phyloP scores from a whole-genome alignment of 2,329 filamentous ascomycete genomes.

The Exserohilum rostratum region DNA sequence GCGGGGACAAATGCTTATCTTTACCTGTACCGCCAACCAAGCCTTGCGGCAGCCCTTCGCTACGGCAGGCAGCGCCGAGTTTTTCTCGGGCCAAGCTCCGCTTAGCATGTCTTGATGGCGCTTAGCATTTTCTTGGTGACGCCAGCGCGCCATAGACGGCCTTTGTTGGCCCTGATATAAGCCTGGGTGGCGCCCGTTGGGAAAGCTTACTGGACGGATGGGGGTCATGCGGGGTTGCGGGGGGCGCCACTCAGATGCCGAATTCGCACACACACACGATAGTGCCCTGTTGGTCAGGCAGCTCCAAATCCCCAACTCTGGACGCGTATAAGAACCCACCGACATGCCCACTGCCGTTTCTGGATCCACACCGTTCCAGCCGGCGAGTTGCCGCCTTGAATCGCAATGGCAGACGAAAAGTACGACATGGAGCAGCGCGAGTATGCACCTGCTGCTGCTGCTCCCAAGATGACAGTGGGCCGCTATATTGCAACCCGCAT shows the following conservation, averaged over 20 bases:
- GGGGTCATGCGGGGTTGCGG: conserved; percentile 15
- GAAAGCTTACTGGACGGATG: conserved; percentile 4
- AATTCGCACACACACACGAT: not conserved
- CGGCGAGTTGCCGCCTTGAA: not conserved
- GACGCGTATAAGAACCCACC: not conserved
- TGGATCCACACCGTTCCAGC: too few relatives aligned
- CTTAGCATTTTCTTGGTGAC: conserved; percentile 5
- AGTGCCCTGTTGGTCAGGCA: not conserved
- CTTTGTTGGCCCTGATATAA: not conserved
- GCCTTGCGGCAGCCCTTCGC: conserved; percentile 19
- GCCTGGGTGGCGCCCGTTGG: not conserved
- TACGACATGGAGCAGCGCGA: conserved; percentile 22
- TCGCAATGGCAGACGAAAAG: conserved; percentile 32
- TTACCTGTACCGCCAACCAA: not conserved
- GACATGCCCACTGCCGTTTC: too few relatives aligned
- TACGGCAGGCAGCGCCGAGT: conserved; percentile 9
- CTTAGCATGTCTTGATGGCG: conserved; percentile 22
- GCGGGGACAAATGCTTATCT: not conserved
- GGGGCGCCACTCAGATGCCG: conserved; percentile 18
- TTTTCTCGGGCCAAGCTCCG: conserved; percentile 19
- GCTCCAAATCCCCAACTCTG: too few relatives aligned
- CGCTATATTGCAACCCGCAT: conserved; percentile 61
- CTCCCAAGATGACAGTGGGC: conserved; percentile 37
- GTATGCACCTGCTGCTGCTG: conserved; percentile 11
- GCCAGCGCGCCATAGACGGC: conserved; percentile 4